Percentiles rank a stretch among this genome's conserved stretches.
These are phyloP conservation scores for Poterioochromonas sp. DNA, from an alignment of 352 stramenopile species.

Conservation along the genomic window DNA sequence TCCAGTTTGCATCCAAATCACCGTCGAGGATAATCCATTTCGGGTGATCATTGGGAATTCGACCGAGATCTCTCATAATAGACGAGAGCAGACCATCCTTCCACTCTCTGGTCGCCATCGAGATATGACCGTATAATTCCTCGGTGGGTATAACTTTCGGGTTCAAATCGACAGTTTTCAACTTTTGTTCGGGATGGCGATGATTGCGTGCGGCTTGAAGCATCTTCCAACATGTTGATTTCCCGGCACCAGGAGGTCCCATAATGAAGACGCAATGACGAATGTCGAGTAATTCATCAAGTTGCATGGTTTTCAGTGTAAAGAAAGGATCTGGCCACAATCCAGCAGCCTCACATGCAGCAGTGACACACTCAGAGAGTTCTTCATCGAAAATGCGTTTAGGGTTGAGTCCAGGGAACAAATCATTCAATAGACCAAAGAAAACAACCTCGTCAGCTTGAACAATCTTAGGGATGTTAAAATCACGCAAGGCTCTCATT, in stretches of 20 bases:
- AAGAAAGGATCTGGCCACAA: constrained; percentile 79
- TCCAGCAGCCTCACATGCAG: constrained; percentile 70
- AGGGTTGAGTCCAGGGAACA: constrained; percentile 81
- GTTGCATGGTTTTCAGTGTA: constrained; percentile 75
- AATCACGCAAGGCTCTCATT: constrained; percentile 81
- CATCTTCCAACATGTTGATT: constrained; percentile 86
- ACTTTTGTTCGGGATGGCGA: constrained; percentile 54
- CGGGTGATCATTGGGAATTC: constrained; percentile 67
- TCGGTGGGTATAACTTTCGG: constrained; percentile 83
- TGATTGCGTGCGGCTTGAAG: constrained; percentile 58
- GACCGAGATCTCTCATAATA: constrained; percentile 81
- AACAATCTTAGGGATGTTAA: constrained; percentile 88
- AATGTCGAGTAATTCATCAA: constrained; percentile 80
- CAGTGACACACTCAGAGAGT: constrained; percentile 67
- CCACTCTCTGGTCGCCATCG: constrained; percentile 79
- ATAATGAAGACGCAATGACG: constrained; percentile 89
- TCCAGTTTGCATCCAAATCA: constrained; percentile 87
- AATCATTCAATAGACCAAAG: constrained; percentile 76
- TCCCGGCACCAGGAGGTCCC: constrained; percentile 74
- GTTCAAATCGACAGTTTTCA: constrained; percentile 67
- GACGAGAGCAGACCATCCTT: constrained; percentile 79
- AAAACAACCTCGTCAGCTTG: constrained; percentile 78
- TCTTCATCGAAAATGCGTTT: constrained; percentile 72
- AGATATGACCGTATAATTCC: constrained; percentile 84
- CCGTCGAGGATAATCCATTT: constrained; percentile 92